Evolutionary conservation across 2,329 filamentous ascomycete genomes (phyloP).

Genomic region (Trichoderma guizhouense): DNA sequence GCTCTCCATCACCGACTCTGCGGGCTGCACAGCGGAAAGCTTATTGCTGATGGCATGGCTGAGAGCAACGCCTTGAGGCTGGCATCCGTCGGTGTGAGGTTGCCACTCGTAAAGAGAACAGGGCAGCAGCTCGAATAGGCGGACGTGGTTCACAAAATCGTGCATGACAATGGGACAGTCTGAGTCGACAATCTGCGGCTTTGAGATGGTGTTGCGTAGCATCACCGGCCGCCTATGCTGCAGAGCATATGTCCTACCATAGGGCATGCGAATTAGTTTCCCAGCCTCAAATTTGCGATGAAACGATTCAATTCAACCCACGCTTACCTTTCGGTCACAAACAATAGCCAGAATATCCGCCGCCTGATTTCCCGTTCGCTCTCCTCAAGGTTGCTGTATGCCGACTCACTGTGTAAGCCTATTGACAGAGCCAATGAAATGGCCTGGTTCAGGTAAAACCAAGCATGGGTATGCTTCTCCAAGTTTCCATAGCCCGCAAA

Average conservation of each 20-base stretch:
- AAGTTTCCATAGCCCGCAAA: constrained; percentile 32
- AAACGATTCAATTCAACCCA: not conserved
- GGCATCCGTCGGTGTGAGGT: constrained; percentile 21
- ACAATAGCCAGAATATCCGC: constrained; percentile 34
- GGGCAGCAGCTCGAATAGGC: constrained; percentile 31
- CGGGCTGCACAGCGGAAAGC: constrained; percentile 27
- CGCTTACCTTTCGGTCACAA: constrained; percentile 31
- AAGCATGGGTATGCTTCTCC: constrained; percentile 28
- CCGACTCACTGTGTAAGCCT: constrained; percentile 27
- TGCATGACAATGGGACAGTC: constrained; percentile 34
- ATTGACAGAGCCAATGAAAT: constrained; percentile 30
- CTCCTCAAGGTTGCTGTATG: constrained; percentile 24
- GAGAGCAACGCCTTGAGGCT: constrained; percentile 25
- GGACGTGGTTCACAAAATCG: constrained; percentile 34
- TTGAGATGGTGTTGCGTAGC: constrained; percentile 29
- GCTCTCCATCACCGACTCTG: constrained; percentile 31
- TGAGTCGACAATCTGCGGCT: constrained; percentile 31
- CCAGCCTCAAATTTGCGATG: not conserved
- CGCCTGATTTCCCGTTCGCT: constrained; percentile 29
- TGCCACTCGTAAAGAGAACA: constrained; percentile 33
- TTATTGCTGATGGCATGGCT: constrained; percentile 28
- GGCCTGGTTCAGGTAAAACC: constrained; percentile 34
- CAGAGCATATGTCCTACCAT: constrained; percentile 30
- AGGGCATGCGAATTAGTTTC: not conserved
- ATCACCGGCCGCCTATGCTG: constrained; percentile 31